phyloP scores from a whole-genome alignment of 208 protist species.

The Acanthamoeba rhysodes region DNA sequence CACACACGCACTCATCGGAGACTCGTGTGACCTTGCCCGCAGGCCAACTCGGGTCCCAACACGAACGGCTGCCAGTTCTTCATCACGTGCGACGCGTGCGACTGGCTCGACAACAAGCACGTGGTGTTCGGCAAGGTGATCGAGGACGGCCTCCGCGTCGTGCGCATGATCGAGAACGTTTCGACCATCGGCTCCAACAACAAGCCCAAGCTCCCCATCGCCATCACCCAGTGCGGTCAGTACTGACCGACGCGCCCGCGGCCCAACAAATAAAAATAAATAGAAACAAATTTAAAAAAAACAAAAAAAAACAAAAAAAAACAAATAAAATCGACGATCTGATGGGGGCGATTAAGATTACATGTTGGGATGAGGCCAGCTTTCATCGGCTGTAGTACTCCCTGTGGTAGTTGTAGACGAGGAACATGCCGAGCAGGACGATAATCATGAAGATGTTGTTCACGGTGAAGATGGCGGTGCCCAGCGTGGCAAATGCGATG shows the following conservation, averaged over 20 bases:
- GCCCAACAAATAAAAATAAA: not conserved
- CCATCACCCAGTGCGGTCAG: slow-evolving; percentile 72
- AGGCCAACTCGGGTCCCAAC: slow-evolving; percentile 98
- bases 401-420: slow-evolving; percentile 30
- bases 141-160: slow-evolving; percentile 74
- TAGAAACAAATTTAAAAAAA: not conserved
- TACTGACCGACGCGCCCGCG: not conserved
- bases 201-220: slow-evolving; percentile 42
- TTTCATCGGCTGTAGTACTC: not conserved
- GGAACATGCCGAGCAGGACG: not conserved
- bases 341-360: not conserved
- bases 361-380: not conserved
- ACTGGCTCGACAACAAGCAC: slow-evolving; percentile 90
- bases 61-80: slow-evolving; percentile 96
- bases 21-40: not conserved
- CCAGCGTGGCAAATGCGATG: not conserved
- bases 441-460: not conserved
- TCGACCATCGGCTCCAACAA: slow-evolving; percentile 50
- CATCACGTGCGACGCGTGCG: slow-evolving; percentile 83
- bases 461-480: slow-evolving; percentile 15
- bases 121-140: slow-evolving; percentile 97
- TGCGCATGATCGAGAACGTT: slow-evolving; percentile 82
- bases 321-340: not conserved
- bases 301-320: not conserved
- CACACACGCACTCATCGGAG: not conserved